These are phyloP conservation scores for Berberis thunbergii DNA, from an alignment of 164 flowering plant genomes.

Conservation along the genomic window DNA sequence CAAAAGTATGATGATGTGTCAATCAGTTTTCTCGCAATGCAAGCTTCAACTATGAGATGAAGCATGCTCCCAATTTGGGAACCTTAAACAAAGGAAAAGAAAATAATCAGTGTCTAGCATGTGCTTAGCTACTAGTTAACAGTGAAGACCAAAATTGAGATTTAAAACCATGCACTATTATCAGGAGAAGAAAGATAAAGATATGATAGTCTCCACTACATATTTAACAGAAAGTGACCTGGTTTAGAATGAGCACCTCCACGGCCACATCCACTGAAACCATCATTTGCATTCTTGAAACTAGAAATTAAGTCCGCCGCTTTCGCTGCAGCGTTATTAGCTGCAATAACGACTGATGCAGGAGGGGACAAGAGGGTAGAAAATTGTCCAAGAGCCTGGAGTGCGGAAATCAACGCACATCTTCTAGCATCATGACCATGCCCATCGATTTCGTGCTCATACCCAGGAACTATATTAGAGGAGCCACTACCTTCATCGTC, in stretches of 20 bases:
- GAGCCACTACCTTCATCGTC: constrained; percentile 28
- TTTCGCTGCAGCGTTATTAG: constrained; percentile 72
- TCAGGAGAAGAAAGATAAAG: background rate
- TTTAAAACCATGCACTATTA: background rate
- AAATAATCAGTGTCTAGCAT: too few relatives aligned
- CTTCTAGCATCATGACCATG: constrained; percentile 16
- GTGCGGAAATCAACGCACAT: constrained; percentile 50
- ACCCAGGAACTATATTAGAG: constrained; percentile 8
- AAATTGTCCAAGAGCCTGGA: constrained; percentile 69
- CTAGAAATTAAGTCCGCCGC: constrained; percentile 47
- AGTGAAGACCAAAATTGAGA: background rate
- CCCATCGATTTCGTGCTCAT: constrained; percentile 14
- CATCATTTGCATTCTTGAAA: constrained; percentile 30
- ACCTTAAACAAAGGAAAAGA: too few relatives aligned
- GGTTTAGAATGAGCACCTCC: constrained; percentile 26
- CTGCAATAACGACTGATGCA: constrained; percentile 37
- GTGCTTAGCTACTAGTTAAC: background rate
- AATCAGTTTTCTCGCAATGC: constrained; percentile 76
- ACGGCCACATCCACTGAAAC: constrained; percentile 17
- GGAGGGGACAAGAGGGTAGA: constrained; percentile 68
- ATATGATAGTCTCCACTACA: background rate
- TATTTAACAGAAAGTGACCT: constrained; percentile 21
- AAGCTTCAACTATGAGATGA: constrained; percentile 94
- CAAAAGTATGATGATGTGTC: constrained; percentile 79
- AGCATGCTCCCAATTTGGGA: constrained; percentile 66